Conservation (phyloP, 1,284 basidiomycete species). For the Marasmius fiardii region DNA sequence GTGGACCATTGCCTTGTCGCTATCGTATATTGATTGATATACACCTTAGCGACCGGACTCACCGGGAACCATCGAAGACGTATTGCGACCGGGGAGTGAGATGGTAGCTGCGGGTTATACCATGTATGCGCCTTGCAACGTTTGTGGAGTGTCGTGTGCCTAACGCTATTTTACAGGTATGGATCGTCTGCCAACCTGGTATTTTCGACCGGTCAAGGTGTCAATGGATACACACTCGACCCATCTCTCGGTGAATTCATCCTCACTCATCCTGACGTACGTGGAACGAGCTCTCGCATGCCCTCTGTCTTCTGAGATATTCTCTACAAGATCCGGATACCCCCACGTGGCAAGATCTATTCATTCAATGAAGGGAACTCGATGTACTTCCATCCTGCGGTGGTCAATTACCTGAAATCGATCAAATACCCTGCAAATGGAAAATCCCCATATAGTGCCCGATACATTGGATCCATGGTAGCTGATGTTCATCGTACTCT, state of each 20-base stretch:
- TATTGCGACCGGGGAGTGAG: slow-evolving; percentile 90
- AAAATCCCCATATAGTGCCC: slow-evolving; percentile 83
- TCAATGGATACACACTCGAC: slow-evolving; percentile 98
- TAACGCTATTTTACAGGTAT: slow-evolving; percentile 63
- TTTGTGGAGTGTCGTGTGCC: slow-evolving; percentile 9
- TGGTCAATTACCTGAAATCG: slow-evolving; percentile 85
- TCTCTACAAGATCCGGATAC: slow-evolving; percentile 77
- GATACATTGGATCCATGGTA: slow-evolving; percentile 99
- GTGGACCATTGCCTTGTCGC: slow-evolving; percentile 23
- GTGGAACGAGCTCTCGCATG: slow-evolving; percentile 22
- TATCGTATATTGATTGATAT: slow-evolving; percentile 1
- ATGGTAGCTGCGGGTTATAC: slow-evolving; percentile 99
- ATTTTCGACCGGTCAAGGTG: slow-evolving; percentile 92
- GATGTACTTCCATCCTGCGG: slow-evolving; percentile 89
- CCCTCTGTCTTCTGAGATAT: slow-evolving; percentile 9
- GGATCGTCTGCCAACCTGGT: slow-evolving; percentile 98
- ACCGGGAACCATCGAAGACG: slow-evolving; percentile 78
- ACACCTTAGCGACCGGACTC: slow-evolving; percentile 65
- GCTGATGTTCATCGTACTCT: slow-evolving; percentile 96
- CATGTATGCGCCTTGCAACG: slow-evolving; percentile 54
- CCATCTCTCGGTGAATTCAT: slow-evolving; percentile 97
- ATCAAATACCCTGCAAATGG: slow-evolving; percentile 87
- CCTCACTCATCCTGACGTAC: slow-evolving; percentile 92
- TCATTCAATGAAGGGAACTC: slow-evolving; percentile 99
- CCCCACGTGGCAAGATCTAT: slow-evolving; percentile 96